Base-by-base conservation (phyloP, 1,139 yeast species). In the Hyphopichia wangnamkhiaoensis region DNA sequence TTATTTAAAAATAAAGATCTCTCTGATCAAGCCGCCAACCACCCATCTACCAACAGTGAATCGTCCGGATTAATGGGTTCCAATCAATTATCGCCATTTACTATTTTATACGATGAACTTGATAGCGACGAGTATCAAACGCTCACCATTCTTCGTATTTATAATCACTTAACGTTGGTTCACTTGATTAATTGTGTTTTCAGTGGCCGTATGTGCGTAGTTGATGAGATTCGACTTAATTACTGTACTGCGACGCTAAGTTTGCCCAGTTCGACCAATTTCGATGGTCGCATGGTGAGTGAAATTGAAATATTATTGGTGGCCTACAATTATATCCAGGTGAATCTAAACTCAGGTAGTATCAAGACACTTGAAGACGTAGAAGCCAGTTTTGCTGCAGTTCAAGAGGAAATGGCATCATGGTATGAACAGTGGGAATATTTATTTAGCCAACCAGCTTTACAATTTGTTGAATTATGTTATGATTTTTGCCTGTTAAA, bases 271-370 rank as follows among this genome's bases (percentile, higher is more conserved):
- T 81, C 93, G 0, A 84, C 93, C 3, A 84, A 84, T 52, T 87
- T 87, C 54, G 95, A 87, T 55, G 91, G 90, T 12, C 64, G 95
- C 44, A 85, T 87, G 82, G 84, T 86, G 13, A 84, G 91, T 39
- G 95, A 87, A 58, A 82, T 85, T 38, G 78, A 82, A 15, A 70
- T 85, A 9, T 77, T 84, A 41, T 60, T 80, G 26, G 71, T 83
- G 14, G 70, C 86, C 1, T 85, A 85, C 58, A 78, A 76, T 43
- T 84, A 73, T 53, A 64, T 82, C 24, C 86, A 82, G 51, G 50
- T 57, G 2, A 63, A 54, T 40, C 47, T 66, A 28, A 64, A 65
- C 37, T 37, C 47, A 2, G 52, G 44, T n/a, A 19, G 35, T 33
- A 39, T 39, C 2, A 38, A 33, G 10, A 55, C 65, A 3, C 53